These are phyloP conservation scores for Psilocybe cyanescens DNA, from an alignment of 768 basidiomycete species.

Conservation along the genomic window DNA sequence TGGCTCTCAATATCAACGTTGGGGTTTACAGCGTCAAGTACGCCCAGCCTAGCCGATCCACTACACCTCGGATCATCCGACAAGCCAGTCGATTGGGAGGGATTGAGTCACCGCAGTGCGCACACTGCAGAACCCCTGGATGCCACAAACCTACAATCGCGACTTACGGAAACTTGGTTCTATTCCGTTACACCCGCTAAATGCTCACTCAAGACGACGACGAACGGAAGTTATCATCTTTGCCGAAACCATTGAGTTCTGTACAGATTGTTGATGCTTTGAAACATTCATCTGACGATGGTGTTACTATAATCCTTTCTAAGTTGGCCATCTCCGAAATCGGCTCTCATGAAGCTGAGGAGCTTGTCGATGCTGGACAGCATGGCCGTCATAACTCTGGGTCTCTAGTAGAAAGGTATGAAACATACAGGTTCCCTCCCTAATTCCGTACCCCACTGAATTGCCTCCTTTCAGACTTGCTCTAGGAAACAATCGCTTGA, in stretches of 20 bases:
- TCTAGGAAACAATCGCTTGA: slow-evolving; percentile 82
- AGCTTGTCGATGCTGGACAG: slow-evolving; percentile 66
- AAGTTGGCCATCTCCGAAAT: slow-evolving; percentile 80
- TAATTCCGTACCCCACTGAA: not conserved
- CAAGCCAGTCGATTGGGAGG: no score
- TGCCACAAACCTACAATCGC: not conserved
- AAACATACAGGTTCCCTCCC: not conserved
- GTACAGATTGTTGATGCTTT: slow-evolving; percentile 70
- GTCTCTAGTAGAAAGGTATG: slow-evolving; percentile 62
- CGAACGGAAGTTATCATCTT: slow-evolving; percentile 19
- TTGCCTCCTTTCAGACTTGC: slow-evolving; percentile 63
- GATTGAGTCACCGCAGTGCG: no score
- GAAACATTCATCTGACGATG: slow-evolving; percentile 69
- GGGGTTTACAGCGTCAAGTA: not conserved
- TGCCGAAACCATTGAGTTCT: slow-evolving; percentile 47
- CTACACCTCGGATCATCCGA: not conserved
- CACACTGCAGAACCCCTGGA: slow-evolving; percentile 4
- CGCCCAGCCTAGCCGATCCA: not conserved
- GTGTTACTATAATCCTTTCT: slow-evolving; percentile 84
- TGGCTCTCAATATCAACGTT: not conserved
- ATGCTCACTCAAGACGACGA: slow-evolving; percentile 34
- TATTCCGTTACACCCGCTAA: slow-evolving; percentile 17
- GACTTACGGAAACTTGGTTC: slow-evolving; percentile 10
- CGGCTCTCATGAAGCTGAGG: slow-evolving; percentile 72
- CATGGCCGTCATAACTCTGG: slow-evolving; percentile 50